A percentile compares a stretch with the other conserved stretches of the same genome.
Conservation (phyloP, 106 monocot species). For the Alisma plantagoaquatica region DNA sequence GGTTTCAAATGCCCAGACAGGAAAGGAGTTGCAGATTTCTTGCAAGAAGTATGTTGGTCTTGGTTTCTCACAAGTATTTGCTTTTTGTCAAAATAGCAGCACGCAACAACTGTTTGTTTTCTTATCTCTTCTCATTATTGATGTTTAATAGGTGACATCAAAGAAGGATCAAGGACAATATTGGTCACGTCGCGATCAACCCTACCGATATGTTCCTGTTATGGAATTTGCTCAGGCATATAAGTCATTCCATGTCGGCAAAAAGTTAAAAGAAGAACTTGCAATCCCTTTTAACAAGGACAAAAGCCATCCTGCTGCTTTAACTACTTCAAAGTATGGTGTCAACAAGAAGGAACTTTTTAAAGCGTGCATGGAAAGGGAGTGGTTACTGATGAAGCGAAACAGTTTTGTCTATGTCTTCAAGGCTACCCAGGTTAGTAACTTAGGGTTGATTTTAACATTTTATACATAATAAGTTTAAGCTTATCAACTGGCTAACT, state of each 20-base stretch:
- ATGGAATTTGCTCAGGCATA: conserved; percentile 48
- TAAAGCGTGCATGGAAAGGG: conserved; percentile 38
- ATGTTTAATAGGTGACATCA: conserved; percentile 52
- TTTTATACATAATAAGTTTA: neutral
- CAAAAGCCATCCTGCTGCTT: conserved; percentile 53
- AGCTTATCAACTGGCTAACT: neutral
- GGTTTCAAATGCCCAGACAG: conserved; percentile 70
- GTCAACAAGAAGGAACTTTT: conserved; percentile 39
- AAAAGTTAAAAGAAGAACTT: conserved; percentile 26
- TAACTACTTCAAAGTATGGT: conserved; percentile 49
- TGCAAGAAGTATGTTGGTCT: conserved; percentile 40
- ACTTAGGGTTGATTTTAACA: neutral
- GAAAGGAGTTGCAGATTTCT: conserved; percentile 63
- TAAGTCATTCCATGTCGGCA: conserved; percentile 35
- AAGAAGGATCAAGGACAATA: conserved; percentile 64
- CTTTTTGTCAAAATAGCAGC: neutral
- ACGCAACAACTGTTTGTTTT: too few relatives aligned
- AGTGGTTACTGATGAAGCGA: conserved; percentile 47
- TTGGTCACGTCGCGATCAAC: conserved; percentile 31
- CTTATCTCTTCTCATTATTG: neutral
- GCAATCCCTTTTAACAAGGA: conserved; percentile 32
- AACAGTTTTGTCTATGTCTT: conserved; percentile 68
- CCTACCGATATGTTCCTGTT: conserved; percentile 41
- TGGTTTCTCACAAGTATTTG: neutral
- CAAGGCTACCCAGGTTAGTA: conserved; percentile 28